Evolutionary conservation across 441 rosid genomes (phyloP).

Genomic region (Euphorbia celastroides): DNA sequence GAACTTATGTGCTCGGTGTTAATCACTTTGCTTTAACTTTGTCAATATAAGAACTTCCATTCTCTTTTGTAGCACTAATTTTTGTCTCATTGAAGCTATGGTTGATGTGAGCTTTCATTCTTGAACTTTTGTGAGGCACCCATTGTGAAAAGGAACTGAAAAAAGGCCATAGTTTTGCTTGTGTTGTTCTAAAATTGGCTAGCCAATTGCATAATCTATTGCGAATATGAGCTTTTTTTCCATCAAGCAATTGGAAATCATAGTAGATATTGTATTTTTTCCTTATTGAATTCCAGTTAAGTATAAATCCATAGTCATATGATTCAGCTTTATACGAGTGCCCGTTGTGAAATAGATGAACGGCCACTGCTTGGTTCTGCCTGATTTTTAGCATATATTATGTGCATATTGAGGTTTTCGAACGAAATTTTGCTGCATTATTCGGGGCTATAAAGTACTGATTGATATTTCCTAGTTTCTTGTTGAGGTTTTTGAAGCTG

Average conservation of each 20-base stretch:
- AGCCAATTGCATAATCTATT: background rate
- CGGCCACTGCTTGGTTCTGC: too few species aligned
- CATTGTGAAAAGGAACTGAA: background rate
- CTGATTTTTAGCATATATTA: background rate
- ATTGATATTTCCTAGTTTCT: background rate
- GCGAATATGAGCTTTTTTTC: background rate
- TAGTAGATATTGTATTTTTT: background rate
- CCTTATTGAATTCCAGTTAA: too few species aligned
- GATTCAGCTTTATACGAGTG: too few species aligned
- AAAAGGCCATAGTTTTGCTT: background rate
- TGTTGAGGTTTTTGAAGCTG: background rate
- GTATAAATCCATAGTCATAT: too few species aligned
- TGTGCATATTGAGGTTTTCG: background rate
- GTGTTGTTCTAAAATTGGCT: conserved; percentile 1
- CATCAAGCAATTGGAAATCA: background rate
- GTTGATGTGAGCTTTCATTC: background rate
- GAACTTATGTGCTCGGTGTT: background rate
- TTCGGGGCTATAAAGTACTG: too few species aligned
- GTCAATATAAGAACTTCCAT: background rate
- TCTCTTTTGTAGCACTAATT: background rate
- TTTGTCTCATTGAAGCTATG: background rate
- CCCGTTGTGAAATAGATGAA: background rate
- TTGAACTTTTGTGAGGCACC: background rate
- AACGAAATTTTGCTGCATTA: background rate
- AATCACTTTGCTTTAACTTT: background rate